Evolutionary conservation across 331 rosid genomes (phyloP), one percentile per base, ranked within the genome.

Genomic region (Ulmus americana): DNA sequence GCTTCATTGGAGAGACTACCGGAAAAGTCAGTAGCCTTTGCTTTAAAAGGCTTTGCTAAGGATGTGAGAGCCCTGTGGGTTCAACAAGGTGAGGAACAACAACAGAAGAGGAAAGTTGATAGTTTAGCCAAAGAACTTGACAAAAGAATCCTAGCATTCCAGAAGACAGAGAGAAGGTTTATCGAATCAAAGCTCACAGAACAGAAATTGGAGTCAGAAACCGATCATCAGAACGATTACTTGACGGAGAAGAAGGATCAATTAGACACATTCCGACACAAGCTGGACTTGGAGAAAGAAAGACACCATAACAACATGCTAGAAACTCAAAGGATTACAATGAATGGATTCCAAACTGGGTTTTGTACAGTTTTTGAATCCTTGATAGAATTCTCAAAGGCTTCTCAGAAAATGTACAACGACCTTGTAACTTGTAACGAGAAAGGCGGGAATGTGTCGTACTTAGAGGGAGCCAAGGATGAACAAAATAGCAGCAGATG

Each of bases 61-160:
- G 91, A 94, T 54, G 74, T 90, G 74, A 85, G 71, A 69, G 83
- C 91, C 41, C 71, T 94, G 47, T 79, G 81, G 85, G 67, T n/a
- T 64, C 94, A 85, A 54, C 99, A 94, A 77, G 82, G 83, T 44
- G 84, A 87, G 63, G 97, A 94, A 77, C 95, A 79, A 74, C 88
- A 82, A 44, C 99, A 89, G 59, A 94, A 87, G 63, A 76, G 95
- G 86, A 94, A 70, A 79, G 95, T 87, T 59, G 95, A 87, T 8
- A 73, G 65, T 64, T 46, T 90, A 42, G 84, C 83, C 11, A 87
- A 87, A 74, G 83, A 85, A 15, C 85, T 90, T 0, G 91, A 87
- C 45, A 72, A 82, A 72, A 83, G 78, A 70, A 45, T 69, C 58
- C 65, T 64, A 68, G 64, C 77, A 40, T 79, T 80, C 42, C 76